A percentile compares a stretch with the other conserved stretches of the same genome.
Conservation (phyloP, 2,329 filamentous ascomycete genomes). For the Reticulascus tulasneorum region DNA sequence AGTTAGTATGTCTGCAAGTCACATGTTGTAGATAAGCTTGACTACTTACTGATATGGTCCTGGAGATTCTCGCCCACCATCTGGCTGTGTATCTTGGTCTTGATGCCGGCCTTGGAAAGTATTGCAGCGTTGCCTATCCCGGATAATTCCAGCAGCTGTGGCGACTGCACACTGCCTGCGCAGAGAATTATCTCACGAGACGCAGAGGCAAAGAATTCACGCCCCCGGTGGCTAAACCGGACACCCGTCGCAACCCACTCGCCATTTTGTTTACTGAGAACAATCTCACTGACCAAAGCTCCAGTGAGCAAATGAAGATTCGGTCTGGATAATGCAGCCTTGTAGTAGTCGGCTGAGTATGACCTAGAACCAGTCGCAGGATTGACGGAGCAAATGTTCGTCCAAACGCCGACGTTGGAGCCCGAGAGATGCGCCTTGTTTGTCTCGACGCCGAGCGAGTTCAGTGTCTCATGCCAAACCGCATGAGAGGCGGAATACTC, state of each 20-base stretch:
- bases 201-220: constrained; percentile 15
- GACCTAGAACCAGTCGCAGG: too few species aligned
- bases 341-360: too few species aligned
- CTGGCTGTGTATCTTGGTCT: constrained; percentile 45
- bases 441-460: constrained; percentile 34
- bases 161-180: constrained; percentile 54
- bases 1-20: constrained; percentile 7
- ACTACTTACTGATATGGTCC: constrained; percentile 27
- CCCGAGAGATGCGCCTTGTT: too few species aligned
- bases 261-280: constrained; percentile 13
- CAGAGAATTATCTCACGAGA: constrained; percentile 52
- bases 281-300: too few species aligned
- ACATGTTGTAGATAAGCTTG: neutral
- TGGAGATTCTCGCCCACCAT: constrained; percentile 45
- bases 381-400: too few species aligned
- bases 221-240: constrained; percentile 3
- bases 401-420: too few species aligned
- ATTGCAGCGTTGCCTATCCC: constrained; percentile 50
- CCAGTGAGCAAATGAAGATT: too few species aligned
- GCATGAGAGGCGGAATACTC: too few species aligned
- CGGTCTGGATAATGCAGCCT: too few species aligned
- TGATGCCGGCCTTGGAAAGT: constrained; percentile 41
- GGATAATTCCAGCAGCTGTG: constrained; percentile 57
- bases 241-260: constrained; percentile 15
- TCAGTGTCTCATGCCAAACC: too few species aligned